Evolutionary conservation across 106 monocot species (phyloP).

Genomic region (Acorus gramineus): DNA sequence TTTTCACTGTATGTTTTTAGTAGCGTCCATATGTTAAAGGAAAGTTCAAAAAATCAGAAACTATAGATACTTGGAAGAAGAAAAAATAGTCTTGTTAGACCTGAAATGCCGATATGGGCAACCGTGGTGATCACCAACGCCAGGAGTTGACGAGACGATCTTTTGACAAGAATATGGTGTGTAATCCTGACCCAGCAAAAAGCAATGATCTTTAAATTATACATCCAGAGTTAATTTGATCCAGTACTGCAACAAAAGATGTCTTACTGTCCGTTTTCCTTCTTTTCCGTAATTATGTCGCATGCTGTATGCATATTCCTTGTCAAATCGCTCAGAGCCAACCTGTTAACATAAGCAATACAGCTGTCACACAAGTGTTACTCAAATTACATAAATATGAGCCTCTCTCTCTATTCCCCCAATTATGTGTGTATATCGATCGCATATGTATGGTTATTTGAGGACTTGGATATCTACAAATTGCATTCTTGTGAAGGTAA

Average conservation of each 20-base stretch:
- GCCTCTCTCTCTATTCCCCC: too few species aligned
- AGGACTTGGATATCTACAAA: too few species aligned
- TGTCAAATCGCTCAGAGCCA: neutral
- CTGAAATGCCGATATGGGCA: neutral
- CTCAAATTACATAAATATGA: too few species aligned
- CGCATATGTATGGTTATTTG: too few species aligned
- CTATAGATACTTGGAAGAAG: too few species aligned
- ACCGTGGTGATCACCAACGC: neutral
- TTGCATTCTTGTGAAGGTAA: too few species aligned
- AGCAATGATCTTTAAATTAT: neutral
- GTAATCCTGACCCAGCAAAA: neutral
- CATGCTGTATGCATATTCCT: neutral
- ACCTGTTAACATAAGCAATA: neutral
- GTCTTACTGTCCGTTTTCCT: neutral
- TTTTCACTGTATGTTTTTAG: too few species aligned
- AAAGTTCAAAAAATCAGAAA: too few species aligned
- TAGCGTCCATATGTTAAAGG: too few species aligned
- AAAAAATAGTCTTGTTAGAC: neutral
- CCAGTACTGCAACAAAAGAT: neutral
- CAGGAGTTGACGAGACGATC: too few species aligned
- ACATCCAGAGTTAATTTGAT: neutral
- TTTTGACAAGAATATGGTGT: neutral
- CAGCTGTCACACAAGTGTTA: too few species aligned
- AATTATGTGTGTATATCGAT: too few species aligned
- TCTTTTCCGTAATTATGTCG: neutral